A percentile compares a stretch with the other conserved stretches of the same genome.
These are phyloP conservation scores for Neolentinus lepideus DNA, from an alignment of 1,284 basidiomycete genomes.

Conservation along the genomic window DNA sequence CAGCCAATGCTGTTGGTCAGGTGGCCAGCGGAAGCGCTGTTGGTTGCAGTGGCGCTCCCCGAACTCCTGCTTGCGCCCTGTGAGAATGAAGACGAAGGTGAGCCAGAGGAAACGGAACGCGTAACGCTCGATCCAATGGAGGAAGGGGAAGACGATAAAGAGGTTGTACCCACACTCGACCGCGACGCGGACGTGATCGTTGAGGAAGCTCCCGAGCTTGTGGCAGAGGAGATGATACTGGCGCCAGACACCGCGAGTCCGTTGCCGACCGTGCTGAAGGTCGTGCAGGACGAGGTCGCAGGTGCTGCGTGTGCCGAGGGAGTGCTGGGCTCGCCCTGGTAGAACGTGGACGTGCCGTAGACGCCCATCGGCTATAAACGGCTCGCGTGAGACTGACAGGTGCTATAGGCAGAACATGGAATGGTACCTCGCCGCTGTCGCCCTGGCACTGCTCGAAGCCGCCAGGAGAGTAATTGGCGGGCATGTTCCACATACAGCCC, in stretches of 20 bases:
- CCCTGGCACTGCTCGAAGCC: conserved; percentile 52
- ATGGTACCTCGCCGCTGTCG: not conserved
- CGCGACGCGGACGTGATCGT: not conserved
- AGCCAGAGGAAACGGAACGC: not conserved
- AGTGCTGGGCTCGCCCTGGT: conserved; percentile 45
- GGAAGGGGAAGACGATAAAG: not conserved
- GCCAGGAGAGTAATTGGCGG: conserved; percentile 50
- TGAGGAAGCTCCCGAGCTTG: not conserved
- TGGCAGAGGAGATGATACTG: not conserved
- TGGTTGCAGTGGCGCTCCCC: not conserved
- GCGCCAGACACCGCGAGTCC: conserved; percentile 6
- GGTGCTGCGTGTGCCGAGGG: conserved; percentile 39
- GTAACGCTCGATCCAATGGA: not conserved
- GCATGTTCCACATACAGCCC: conserved; percentile 67
- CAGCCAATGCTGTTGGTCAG: not conserved
- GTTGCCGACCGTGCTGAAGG: conserved; percentile 7
- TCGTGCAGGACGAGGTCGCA: conserved; percentile 7
- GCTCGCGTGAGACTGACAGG: not conserved
- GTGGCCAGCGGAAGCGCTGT: not conserved
- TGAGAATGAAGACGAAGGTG: not conserved
- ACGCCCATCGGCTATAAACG: conserved; percentile 44
- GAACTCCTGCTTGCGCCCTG: not conserved
- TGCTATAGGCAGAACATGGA: too few relatives aligned
- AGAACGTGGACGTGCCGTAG: conserved; percentile 53
- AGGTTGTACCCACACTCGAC: not conserved